Base-by-base conservation (phyloP, 2,329 filamentous ascomycete genomes). In the Penicillium sp. region DNA sequence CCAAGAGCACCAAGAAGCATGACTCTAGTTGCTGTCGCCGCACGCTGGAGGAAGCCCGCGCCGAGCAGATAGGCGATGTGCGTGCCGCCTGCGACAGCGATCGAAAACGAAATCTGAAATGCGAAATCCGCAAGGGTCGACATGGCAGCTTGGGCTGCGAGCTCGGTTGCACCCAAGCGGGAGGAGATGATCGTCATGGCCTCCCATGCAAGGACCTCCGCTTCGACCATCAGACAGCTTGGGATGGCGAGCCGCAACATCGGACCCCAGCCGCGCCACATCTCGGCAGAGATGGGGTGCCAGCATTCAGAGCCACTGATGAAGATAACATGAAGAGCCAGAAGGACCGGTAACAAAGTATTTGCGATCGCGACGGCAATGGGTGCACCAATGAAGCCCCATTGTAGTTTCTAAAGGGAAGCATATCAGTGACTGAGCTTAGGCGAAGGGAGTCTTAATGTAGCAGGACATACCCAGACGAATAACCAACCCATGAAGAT, bases 31-130 rank as follows among this genome's bases (percentile, higher is more conserved):
- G 85, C 86, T 8, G 81, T 85, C 64, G 83, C 87, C 11, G 90
- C 90, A 0, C 89, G 87, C 44, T 85, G 82, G 2, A 87, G 82
- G 6, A 95, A 77, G 2, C 84, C 86, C 0, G 89, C 89, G 12
- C 91, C 91, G 52, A 95, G 91, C 25, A 95, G 74, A 60, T 95
- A 95, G n/a, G 89, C 91, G 6, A 95, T 83, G 2, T 90, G 83
- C 0, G 90, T 95, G 3, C 86, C 89, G 0, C 86, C 83, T 3
- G 90, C 90, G 50, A 95, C 89, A 38, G 85, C 87, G 56, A 95
- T 80, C 0, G 90, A 87, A 72, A 95, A 95, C 0, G 90, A 89
- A 41, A 95, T 82, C 69, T 95, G 89, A 72, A 89, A 95, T 0
- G 87, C 88, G 22, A 93, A 80, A 4, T 83, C 81, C 0, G 84